Percentiles rank a stretch among this genome's conserved stretches.
Evolutionary conservation across 306 rosid species (phyloP).

Genomic region (Crotalaria pallida): DNA sequence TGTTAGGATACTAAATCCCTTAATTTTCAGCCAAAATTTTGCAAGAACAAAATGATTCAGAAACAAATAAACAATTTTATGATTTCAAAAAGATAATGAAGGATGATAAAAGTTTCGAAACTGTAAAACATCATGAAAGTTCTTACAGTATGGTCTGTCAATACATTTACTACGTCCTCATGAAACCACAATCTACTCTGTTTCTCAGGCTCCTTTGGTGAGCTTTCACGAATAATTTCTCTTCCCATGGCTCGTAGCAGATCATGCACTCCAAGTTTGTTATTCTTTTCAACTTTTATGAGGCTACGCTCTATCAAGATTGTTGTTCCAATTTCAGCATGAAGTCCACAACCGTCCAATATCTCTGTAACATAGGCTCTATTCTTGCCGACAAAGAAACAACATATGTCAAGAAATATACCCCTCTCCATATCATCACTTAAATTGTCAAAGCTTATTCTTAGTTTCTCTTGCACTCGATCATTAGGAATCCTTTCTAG

Average conservation of each 20-base stretch:
- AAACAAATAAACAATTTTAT: not conserved
- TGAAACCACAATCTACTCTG: conserved; percentile 20
- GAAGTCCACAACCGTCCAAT: conserved; percentile 27
- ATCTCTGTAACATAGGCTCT: conserved; percentile 1
- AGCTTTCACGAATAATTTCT: conserved; percentile 21
- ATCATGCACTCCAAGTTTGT: no score
- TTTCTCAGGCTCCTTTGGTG: not conserved
- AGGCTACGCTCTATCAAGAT: conserved; percentile 28
- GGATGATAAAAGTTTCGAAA: not conserved
- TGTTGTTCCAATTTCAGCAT: conserved; percentile 24
- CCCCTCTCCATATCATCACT: not conserved
- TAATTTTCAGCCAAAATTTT: not conserved
- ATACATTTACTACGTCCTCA: not conserved
- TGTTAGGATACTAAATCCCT: not conserved
- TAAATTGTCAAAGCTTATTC: conserved; percentile 19
- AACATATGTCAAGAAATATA: conserved; percentile 38
- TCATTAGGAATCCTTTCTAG: conserved; percentile 19
- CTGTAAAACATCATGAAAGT: not conserved
- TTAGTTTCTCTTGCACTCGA: conserved; percentile 17
- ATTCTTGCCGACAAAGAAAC: conserved; percentile 34
- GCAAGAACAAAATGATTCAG: not conserved
- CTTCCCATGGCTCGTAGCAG: conserved; percentile 38
- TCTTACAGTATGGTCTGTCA: conserved; percentile 13
- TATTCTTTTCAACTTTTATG: not conserved
- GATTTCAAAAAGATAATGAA: not conserved